Percentiles rank a stretch among this genome's conserved stretches.
Evolutionary conservation across 305 asterid species (phyloP).

Genomic region (Fraxinus floribunda): DNA sequence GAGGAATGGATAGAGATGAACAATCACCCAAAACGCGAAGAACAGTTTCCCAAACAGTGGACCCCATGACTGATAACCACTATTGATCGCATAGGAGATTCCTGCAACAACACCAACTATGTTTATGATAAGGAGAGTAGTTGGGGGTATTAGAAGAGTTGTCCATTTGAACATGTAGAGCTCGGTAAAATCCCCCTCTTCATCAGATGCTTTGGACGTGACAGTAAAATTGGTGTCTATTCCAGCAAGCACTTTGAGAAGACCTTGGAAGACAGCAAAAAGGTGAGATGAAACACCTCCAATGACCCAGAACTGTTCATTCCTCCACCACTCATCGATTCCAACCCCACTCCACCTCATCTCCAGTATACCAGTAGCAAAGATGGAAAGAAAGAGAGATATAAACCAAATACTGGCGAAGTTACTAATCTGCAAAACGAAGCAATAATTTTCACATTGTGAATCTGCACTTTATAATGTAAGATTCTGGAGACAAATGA

Average conservation of each 20-base stretch:
- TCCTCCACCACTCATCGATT: constrained; percentile 67
- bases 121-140: constrained; percentile 51
- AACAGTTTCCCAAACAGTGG: constrained; percentile 56
- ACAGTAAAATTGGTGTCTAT: constrained; percentile 59
- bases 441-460: neutral
- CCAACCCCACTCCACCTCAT: constrained; percentile 68
- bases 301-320: constrained; percentile 62
- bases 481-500: neutral
- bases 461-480: neutral
- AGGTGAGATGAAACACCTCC: constrained; percentile 60
- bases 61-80: constrained; percentile 29
- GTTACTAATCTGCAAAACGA: constrained; percentile 44
- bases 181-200: constrained; percentile 55
- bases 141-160: constrained; percentile 52
- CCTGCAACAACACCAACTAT: constrained; percentile 59
- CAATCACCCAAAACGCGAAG: constrained; percentile 62
- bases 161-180: constrained; percentile 62
- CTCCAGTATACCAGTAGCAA: constrained; percentile 60
- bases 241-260: constrained; percentile 62
- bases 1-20: constrained; percentile 61
- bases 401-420: constrained; percentile 58
- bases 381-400: constrained; percentile 56
- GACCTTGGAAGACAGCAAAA: constrained; percentile 56
- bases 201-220: constrained; percentile 61
- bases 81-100: constrained; percentile 44